Base-by-base conservation (phyloP, 148 eudicot species). In the Silene latifolia region DNA sequence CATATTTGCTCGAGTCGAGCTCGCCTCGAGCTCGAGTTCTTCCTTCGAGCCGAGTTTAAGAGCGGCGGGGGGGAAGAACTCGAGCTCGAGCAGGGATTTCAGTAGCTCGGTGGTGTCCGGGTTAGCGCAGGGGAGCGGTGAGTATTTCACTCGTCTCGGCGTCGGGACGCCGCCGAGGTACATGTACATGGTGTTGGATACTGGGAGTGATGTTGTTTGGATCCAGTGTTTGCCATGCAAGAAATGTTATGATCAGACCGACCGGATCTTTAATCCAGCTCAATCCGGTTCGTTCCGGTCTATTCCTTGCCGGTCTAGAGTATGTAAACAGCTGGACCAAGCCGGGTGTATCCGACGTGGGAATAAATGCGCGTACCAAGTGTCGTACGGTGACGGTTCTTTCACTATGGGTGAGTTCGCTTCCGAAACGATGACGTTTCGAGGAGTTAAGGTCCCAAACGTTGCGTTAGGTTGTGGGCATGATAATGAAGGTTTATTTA, bases 201-300 rank as follows among this genome's bases (percentile, higher is more conserved):
- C 99, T 0, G 99, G 99, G 14, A 90, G 97, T 80, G 99, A 96
- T 83, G 87, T 96, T 74, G 93, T 92, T 1, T 95, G 99, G 99
- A 77, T 89, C 77, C 99, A 95, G 77, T 95, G 99, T 69, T 54
- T 80, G 0, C 98, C 98, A 0, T 96, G 99, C 73, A 58, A 75
- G 6, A 90, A 83, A 70, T 96, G 99, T 75, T 96, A 96, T 77
- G 73, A 87, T 39, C 99, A 95, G 47, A 46, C 97, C 4, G 99
- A 89, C 82, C 94, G 87, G 60, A 74, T 89, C 2, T 96, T 96
- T 56, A 80, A 96, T 77, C 99, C 99, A 46, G 73, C 54, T 0
- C 72, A 75, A 14, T 96, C 99, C 11, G 18, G 63, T 0, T 80
- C 99, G 0, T 96, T 88, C 76, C 29, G 59, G 24, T 64, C 82